phyloP scores from a whole-genome alignment of 176 grass and related monocot genomes.

The Pontederia paniculata region DNA sequence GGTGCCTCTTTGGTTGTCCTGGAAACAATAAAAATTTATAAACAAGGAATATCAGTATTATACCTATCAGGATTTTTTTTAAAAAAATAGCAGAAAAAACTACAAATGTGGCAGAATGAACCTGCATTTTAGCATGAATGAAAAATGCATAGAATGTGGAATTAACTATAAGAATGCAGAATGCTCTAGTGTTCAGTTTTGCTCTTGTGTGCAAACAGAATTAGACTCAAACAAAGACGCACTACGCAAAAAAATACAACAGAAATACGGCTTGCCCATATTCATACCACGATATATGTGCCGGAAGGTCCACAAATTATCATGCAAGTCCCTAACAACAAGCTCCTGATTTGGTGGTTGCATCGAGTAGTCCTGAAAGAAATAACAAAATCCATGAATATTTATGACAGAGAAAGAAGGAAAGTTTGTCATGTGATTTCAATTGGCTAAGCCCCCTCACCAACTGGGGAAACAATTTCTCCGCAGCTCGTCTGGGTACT shows the following conservation, averaged over 20 bases:
- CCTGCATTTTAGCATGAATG: too few relatives aligned
- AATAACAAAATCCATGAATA: conserved; percentile 22
- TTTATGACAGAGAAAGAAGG: background rate
- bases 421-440: background rate
- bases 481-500: conserved; percentile 75
- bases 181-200: too few relatives aligned
- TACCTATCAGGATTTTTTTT: too few relatives aligned
- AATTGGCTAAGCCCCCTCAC: conserved; percentile 21
- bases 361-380: conserved; percentile 73
- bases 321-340: conserved; percentile 85
- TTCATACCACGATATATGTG: conserved; percentile 98
- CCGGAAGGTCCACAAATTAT: conserved; percentile 95
- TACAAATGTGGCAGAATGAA: too few relatives aligned
- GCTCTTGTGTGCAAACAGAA: too few relatives aligned
- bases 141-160: too few relatives aligned
- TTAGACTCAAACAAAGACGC: background rate
- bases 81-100: background rate
- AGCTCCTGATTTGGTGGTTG: conserved; percentile 95
- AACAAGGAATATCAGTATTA: background rate
- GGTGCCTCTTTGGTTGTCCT: conserved; percentile 95
- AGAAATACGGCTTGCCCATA: conserved; percentile 9
- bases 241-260: conserved; percentile 7
- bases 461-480: conserved; percentile 94
- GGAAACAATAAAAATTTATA: conserved; percentile 19
- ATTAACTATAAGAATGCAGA: too few relatives aligned